These are phyloP conservation scores for Trichoderma atrobrunneum DNA, from an alignment of 2,329 filamentous ascomycete species.

Conservation along the genomic window DNA sequence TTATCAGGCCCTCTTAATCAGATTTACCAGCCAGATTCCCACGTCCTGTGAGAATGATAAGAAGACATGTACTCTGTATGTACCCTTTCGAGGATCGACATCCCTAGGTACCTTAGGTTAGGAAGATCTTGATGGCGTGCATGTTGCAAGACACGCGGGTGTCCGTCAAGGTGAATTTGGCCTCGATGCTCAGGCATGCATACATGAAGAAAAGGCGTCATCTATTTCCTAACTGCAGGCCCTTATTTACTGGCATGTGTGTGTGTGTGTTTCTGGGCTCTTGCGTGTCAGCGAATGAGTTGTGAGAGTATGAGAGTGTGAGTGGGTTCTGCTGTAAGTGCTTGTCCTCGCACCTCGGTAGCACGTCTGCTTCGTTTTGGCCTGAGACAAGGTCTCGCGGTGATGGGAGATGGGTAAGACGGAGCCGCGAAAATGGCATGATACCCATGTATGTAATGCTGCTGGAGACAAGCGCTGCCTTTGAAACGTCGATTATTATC, in stretches of 20 bases:
- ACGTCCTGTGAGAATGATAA: not conserved
- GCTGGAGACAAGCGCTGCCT: not conserved
- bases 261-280: not conserved
- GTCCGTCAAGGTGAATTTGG: not conserved
- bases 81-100: not conserved
- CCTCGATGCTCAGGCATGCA: not conserved
- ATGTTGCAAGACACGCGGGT: not conserved
- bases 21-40: too few species aligned
- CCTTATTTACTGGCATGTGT: not conserved
- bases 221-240: not conserved
- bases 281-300: not conserved
- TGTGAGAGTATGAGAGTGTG: not conserved
- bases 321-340: not conserved
- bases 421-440: not conserved
- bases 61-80: not conserved
- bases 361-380: not conserved
- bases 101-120: not conserved
- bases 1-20: too few species aligned
- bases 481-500: not conserved
- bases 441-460: not conserved
- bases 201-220: not conserved
- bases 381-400: not conserved
- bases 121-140: not conserved
- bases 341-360: not conserved
- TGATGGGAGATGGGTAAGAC: not conserved